These are phyloP conservation scores for Capsicum baccatum DNA, from an alignment of 257 asterid species.

Conservation along the genomic window DNA sequence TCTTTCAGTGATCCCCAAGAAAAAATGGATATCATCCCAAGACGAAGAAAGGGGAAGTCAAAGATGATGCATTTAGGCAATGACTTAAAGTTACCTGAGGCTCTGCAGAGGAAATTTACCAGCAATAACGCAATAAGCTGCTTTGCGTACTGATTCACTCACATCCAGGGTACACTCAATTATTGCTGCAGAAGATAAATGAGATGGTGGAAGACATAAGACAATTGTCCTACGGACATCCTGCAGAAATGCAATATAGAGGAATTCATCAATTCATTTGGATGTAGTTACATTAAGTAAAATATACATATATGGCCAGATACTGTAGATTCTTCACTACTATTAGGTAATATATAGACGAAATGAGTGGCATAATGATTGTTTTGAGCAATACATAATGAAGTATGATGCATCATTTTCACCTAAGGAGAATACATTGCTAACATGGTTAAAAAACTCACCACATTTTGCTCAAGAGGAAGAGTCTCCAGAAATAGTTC, in stretches of 20 bases:
- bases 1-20: not conserved
- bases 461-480: conserved; percentile 75
- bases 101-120: conserved; percentile 87
- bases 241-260: conserved; percentile 46
- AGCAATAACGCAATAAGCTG: conserved; percentile 78
- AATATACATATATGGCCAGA: not conserved
- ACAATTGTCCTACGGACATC: conserved; percentile 85
- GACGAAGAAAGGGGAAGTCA: not conserved
- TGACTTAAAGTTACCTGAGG: conserved; percentile 66
- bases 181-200: conserved; percentile 61
- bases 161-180: conserved; percentile 87
- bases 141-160: conserved; percentile 82
- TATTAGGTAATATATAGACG: not conserved
- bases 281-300: not conserved
- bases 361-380: not conserved
- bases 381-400: not conserved
- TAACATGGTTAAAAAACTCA: conserved; percentile 36
- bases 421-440: not conserved
- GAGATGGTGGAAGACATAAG: conserved; percentile 88
- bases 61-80: conserved; percentile 2
- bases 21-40: not conserved
- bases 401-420: not conserved
- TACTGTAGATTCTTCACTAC: not conserved
- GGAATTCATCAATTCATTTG: conserved; percentile 23
- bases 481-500: conserved; percentile 76